phyloP scores from a whole-genome alignment of 106 monocot genomes.

The Iris macrosiphon region DNA sequence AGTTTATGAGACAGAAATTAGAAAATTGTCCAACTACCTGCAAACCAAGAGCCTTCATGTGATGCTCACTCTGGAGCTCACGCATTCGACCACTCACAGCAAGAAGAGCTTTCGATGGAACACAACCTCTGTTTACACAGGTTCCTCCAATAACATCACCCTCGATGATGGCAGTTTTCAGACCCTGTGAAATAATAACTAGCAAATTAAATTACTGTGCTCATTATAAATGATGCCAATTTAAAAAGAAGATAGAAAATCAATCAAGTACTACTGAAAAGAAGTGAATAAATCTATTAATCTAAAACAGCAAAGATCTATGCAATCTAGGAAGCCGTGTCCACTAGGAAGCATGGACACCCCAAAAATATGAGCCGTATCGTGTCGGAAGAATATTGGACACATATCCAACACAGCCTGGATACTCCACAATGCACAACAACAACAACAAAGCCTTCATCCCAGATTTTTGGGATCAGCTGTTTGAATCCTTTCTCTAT shows the following conservation, averaged over 20 bases:
- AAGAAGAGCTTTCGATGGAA: conserved; percentile 92
- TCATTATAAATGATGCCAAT: background rate
- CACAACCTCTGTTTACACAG: conserved; percentile 93
- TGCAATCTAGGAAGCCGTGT: too few species aligned
- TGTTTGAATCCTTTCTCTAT: too few species aligned
- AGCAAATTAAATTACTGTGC: background rate
- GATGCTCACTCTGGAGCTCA: conserved; percentile 76
- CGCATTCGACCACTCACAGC: conserved; percentile 92
- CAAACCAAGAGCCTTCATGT: conserved; percentile 72
- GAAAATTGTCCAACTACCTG: conserved; percentile 31
- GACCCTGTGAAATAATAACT: conserved; percentile 28
- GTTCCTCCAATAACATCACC: conserved; percentile 88
- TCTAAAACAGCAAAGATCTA: too few species aligned
- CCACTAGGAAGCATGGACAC: too few species aligned
- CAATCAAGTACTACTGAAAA: too few species aligned
- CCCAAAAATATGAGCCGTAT: too few species aligned
- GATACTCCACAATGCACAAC: too few species aligned
- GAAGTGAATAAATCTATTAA: too few species aligned
- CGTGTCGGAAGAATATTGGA: too few species aligned
- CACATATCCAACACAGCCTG: too few species aligned
- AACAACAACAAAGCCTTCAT: too few species aligned
- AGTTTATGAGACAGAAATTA: background rate
- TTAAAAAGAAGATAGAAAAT: background rate
- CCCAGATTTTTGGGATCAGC: too few species aligned
- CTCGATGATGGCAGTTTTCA: conserved; percentile 88